Evolutionary conservation across 2,329 filamentous ascomycete genomes (phyloP), one percentile per base, ranked within the genome.

Genomic region (Aspergillus novofumigatus): DNA sequence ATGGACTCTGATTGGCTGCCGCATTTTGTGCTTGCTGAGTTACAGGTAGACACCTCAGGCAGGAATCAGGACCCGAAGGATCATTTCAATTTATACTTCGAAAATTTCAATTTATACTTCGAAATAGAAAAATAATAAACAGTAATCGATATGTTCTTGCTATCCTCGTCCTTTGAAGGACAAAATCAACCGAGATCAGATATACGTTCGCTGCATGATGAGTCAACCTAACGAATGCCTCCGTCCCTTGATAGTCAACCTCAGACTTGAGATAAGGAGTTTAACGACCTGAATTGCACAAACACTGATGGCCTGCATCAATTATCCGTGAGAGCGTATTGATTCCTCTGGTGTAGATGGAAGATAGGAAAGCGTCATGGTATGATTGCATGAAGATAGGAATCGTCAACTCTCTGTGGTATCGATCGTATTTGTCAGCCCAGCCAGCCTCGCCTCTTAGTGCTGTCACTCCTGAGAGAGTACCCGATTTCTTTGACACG

Each of bases 1-100:
- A 17, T 21, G 6, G 5, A 41, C 41, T 41, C 23, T 55, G 49
- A 55, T 55, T 55, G 54, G 54, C 41, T 55, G 49, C 54, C 49
- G 4, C 49, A 48, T 42, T 38, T 17, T 55, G 20, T 32, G 11
- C 17, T 9, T 47, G 17, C 17, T 8, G 25, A 28, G 3, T 11
- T 29, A 11, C 10, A 29, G 9, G 11, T 28, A 29, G 21, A 23
- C 3, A 23, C n/a, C 21, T 21, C 42, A 23, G 42, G 32, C 32
- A 38, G 5, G 14, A 38, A 38, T 38, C 14, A 38, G 32, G 4
- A 7, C 4, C 6, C 32, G 5, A 38, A 38, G 32, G 17, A 17
- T 26, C 14, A 38, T 6, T 17, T 7, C 32, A 17, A 38, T 38
- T 17, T 7, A 3, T 35, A 38, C 14, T 38, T 8, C 14, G 14